Conservation (phyloP, 225 moss, liverwort and hornwort genomes). For the Sphagnum contortum region DNA sequence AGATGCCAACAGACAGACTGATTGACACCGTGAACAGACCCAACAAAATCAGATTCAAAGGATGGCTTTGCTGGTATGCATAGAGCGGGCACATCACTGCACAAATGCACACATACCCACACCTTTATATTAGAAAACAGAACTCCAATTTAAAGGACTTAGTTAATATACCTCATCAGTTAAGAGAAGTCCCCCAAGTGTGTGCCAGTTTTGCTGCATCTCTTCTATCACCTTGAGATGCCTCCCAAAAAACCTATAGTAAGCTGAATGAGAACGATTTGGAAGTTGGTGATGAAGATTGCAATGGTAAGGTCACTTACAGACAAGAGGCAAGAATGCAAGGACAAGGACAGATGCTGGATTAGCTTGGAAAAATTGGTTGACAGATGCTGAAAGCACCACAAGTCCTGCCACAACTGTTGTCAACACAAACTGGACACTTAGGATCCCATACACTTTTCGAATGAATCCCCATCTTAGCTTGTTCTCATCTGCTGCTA, state of each 20-base stretch:
- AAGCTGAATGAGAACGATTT: too few species aligned
- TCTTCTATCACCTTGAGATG: too few species aligned
- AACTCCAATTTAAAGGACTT: too few species aligned
- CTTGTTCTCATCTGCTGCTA: conserved; percentile 58
- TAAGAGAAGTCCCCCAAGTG: too few species aligned
- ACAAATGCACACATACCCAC: too few species aligned
- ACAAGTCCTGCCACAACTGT: conserved; percentile 71
- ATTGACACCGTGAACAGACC: conserved; percentile 73
- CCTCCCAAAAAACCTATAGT: too few species aligned
- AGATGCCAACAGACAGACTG: conserved; percentile 76
- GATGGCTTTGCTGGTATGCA: conserved; percentile 85
- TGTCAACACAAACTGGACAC: conserved; percentile 78
- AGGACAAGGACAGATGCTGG: conserved; percentile 54
- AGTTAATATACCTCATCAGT: too few species aligned
- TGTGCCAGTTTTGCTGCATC: too few species aligned
- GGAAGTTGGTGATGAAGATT: too few species aligned
- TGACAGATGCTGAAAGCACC: conserved; percentile 55
- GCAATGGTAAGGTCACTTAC: conserved; percentile 26
- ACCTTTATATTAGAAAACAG: too few species aligned
- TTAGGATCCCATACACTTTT: conserved; percentile 87
- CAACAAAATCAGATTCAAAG: conserved; percentile 67
- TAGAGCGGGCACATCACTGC: conserved; percentile 90
- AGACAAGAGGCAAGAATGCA: conserved; percentile 76
- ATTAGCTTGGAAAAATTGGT: conserved; percentile 48
- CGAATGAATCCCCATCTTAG: conserved; percentile 88